Evolutionary conservation across 108 stramenopile genomes (phyloP).

Genomic region (Cyclostephanos tholiformis): DNA sequence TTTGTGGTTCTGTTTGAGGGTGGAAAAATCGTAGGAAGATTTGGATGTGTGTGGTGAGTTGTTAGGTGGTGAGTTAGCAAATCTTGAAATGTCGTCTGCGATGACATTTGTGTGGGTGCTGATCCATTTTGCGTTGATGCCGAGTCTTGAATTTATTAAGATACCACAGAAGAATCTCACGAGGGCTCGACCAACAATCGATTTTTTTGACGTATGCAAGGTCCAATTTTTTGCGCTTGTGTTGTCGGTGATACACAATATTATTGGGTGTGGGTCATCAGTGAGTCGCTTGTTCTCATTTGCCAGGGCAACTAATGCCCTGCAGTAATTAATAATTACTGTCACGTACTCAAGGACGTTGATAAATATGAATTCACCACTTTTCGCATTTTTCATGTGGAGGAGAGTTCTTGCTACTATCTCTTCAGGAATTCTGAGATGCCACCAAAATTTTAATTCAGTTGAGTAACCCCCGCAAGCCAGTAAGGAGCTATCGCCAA

Average conservation of each 20-base stretch:
- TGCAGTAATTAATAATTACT: slow-evolving; percentile 22
- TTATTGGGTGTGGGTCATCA: neutral
- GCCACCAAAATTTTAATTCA: slow-evolving; percentile 12
- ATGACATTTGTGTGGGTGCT: slow-evolving; percentile 4
- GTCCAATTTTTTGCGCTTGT: slow-evolving; percentile 19
- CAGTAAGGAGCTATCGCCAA: no score
- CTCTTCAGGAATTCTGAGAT: slow-evolving; percentile 8
- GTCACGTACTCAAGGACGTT: slow-evolving; percentile 14
- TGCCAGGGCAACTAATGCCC: neutral
- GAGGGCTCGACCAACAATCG: slow-evolving; percentile 10
- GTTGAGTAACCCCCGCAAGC: slow-evolving; percentile 25
- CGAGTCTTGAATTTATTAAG: slow-evolving; percentile 10
- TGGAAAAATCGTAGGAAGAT: slow-evolving; percentile 14
- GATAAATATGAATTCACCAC: neutral
- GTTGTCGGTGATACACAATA: slow-evolving; percentile 16
- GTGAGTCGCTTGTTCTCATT: neutral
- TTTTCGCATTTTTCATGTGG: neutral
- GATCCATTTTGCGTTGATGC: slow-evolving; percentile 23
- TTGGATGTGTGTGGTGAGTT: no score
- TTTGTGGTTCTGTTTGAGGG: slow-evolving; percentile 9
- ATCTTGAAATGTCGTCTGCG: slow-evolving; percentile 35
- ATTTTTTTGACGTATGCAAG: neutral
- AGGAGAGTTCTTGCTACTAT: neutral
- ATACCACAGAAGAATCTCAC: slow-evolving; percentile 17
- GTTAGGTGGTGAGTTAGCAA: neutral